A percentile compares a stretch with the other conserved stretches of the same genome.
Conservation (phyloP, 345 rosid species). For the Gossypium ekmanianum region DNA sequence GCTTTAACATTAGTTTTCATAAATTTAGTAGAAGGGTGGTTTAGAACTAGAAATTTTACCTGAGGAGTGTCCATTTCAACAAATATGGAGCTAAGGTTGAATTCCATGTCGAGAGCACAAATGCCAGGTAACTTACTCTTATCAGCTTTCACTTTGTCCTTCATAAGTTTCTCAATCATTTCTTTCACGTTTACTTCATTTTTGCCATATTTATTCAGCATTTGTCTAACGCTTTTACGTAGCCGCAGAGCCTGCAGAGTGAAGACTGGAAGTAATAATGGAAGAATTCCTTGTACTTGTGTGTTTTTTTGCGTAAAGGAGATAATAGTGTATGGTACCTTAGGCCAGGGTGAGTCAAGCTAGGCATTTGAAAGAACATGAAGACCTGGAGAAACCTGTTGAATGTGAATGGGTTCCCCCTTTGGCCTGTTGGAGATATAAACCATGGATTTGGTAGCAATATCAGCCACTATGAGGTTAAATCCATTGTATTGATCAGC, state of each 20-base stretch:
- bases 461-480: constrained; percentile 55
- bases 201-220: constrained; percentile 33
- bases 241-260: constrained; percentile 44
- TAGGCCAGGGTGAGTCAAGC: constrained; percentile 56
- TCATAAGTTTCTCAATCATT: constrained; percentile 51
- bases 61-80: constrained; percentile 53
- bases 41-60: constrained; percentile 26
- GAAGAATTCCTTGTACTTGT: no score
- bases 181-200: constrained; percentile 36
- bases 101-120: constrained; percentile 57
- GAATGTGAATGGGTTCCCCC: constrained; percentile 33
- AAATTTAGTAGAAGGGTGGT: no score
- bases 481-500: constrained; percentile 63
- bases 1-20: no score
- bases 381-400: constrained; percentile 58
- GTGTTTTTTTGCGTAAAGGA: no score
- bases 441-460: constrained; percentile 50
- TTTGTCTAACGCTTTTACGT: constrained; percentile 33
- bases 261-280: no score
- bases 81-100: constrained; percentile 44
- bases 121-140: constrained; percentile 49
- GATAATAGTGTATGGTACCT: constrained; percentile 20
- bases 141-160: constrained; percentile 50
- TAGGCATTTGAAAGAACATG: constrained; percentile 61
- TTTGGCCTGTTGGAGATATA: constrained; percentile 50